Base-by-base conservation (phyloP, 441 rosid genomes). In the Erodium texanum region DNA sequence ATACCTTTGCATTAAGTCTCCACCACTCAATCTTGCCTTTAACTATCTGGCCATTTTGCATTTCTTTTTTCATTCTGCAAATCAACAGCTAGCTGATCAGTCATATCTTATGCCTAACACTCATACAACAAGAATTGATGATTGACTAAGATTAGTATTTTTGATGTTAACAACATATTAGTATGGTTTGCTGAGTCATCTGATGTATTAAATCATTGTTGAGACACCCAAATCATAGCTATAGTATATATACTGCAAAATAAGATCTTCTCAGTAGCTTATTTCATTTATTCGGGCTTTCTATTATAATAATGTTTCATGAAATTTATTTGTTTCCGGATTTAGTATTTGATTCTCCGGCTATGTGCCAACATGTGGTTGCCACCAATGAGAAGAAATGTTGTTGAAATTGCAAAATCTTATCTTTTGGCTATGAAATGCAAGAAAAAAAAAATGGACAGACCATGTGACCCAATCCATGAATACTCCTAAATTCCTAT, bases 11-110 rank as follows among this genome's bases (percentile, higher is more conserved):
- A 18, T 52, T 8, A n/a, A 52, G 20, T 52, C 59, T 52, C 20
- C 18, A 52, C 59, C 15, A 16, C 59, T 52, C 59, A 52, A 22
- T 52, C 1, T 52, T 27, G 29, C 29, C 29, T 27, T 1, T 27
- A 52, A 52, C 59, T 52, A n/a, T 16, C 19, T 52, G 59, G 59
- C 59, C 59, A n/a, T 52, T 52, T 52, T 45, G 59, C 59, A 6
- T 0, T 0, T 14, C 15, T 18, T 45, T 15, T 48, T 52, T 27
- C 29, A 52, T 52, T 52, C 59, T 52, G 19, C 20, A 3, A 52
- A 52, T 16, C 56, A 48, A 48, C 56, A 48, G 15, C 6, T 48
- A 52, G 59, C 15, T n/a, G 59, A 52, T 52, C 59, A 52, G 59
- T 16, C 59, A 52, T 52, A 52, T 52, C 16, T 9, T 52, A n/a